Evolutionary conservation across 129 eudicot species (phyloP).

Genomic region (Scalesia atractyloides): DNA sequence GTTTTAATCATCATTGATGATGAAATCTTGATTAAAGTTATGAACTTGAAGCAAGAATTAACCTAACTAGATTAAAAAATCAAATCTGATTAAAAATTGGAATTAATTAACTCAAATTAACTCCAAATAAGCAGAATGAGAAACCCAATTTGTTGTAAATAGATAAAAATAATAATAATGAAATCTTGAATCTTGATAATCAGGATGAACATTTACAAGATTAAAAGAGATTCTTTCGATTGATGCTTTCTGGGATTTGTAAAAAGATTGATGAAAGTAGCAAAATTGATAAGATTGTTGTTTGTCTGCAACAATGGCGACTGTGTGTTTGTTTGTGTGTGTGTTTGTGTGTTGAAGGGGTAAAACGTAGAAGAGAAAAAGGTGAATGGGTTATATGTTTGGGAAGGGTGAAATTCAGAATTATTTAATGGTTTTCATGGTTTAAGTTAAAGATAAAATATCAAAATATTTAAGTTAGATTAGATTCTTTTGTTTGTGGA

Average conservation of each 20-base stretch:
- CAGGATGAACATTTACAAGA: slow-evolving; percentile 28
- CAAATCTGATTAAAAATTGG: slow-evolving; percentile 23
- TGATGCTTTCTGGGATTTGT: slow-evolving; percentile 8
- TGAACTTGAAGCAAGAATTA: slow-evolving; percentile 1
- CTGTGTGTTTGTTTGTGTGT: slow-evolving; percentile 5
- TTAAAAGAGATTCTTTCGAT: slow-evolving; percentile 9
- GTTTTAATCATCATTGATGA: too few relatives aligned
- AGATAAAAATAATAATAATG: background rate
- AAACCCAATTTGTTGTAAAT: background rate
- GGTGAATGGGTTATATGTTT: background rate
- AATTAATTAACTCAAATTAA: slow-evolving; percentile 1
- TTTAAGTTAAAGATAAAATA: background rate
- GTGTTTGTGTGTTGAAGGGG: slow-evolving; percentile 15
- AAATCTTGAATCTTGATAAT: slow-evolving; percentile 13
- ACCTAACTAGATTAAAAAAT: slow-evolving; percentile 10
- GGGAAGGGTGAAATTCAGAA: background rate
- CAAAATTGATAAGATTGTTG: background rate
- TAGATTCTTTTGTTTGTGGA: slow-evolving; percentile 4
- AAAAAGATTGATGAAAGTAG: slow-evolving; percentile 11
- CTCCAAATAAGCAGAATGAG: background rate
- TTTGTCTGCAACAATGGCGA: slow-evolving; percentile 2
- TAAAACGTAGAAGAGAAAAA: slow-evolving; percentile 10
- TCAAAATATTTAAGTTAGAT: background rate
- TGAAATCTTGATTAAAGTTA: slow-evolving; percentile 3
- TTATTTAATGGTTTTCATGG: background rate